Evolutionary conservation across 1,284 basidiomycete species (phyloP), one percentile per base, ranked within the genome.

Genomic region (Marasmius fiardii): DNA sequence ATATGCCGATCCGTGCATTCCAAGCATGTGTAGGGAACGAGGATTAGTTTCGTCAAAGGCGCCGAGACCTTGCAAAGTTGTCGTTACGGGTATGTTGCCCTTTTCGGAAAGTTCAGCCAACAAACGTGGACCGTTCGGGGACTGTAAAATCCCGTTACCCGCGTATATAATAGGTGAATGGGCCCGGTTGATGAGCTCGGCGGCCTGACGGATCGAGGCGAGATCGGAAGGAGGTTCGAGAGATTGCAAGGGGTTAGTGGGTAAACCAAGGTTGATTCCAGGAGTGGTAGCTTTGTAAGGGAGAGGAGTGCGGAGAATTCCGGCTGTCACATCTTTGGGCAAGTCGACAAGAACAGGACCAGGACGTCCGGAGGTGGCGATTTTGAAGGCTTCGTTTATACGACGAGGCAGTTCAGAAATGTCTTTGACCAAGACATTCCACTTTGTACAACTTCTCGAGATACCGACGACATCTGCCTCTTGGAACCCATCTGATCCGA

Each of bases 401-500:
- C 96, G 82, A 51, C 96, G 79, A 7, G 96, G 97, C 3, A 98
- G 81, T 73, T 98, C 96, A 24, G 92, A 75, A 60, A 99, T 93
- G 70, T 97, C 95, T 75, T 98, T 98, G 59, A 99, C 93, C 95
- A 98, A 97, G 62, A 99, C 95, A 71, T 99, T 99, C 97, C 96
- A 99, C 74, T 99, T 99, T 26, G 97, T 98, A 77, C 96, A 99
- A 63, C 88, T 88, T 60, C 96, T 81, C 52, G 94, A 97, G 71
- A 99, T 99, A 54, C 97, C 97, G 58, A 99, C 82, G 51, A 98
- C 76, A 67, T 99, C 97, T 44, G 96, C 96, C 74, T 99, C 96
- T 71, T 99, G 96, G 84, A 99, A 99, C 2, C 94, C 92, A 70
- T 99, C 96, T 2, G 93, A 95, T 28, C 96, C 97, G 58, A 99